Conservation (phyloP, 495 filamentous ascomycete genomes). For the Pyrenopolyporus hunteri region DNA sequence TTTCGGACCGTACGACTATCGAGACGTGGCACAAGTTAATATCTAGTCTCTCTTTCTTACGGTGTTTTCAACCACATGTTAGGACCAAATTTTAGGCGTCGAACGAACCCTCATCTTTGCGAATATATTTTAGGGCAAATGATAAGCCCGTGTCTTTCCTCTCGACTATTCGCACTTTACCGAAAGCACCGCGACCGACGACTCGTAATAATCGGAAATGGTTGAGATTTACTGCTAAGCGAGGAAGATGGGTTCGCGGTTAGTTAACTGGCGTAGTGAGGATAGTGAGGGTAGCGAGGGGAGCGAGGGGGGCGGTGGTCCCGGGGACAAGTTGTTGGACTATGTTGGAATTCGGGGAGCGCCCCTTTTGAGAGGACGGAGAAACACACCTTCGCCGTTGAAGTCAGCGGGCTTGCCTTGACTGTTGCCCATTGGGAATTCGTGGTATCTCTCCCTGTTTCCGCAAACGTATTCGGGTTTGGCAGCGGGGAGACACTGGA, state of each 20-base stretch:
- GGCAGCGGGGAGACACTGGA: slow-evolving; percentile 19
- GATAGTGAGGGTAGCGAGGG: slow-evolving; percentile 13
- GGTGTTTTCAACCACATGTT: not conserved
- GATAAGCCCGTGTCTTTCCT: slow-evolving; percentile 89
- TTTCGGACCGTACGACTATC: slow-evolving; percentile 93
- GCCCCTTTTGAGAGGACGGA: slow-evolving; percentile 4
- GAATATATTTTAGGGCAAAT: slow-evolving; percentile 97
- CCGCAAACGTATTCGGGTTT: slow-evolving; percentile 13
- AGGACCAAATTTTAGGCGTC: not conserved
- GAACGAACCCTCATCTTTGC: slow-evolving; percentile 95
- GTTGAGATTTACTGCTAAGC: slow-evolving; percentile 82
- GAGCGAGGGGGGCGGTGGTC: not conserved
- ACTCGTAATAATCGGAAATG: slow-evolving; percentile 95
- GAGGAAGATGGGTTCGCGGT: slow-evolving; percentile 14
- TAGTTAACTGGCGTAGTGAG: slow-evolving; percentile 22
- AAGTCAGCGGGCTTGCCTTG: slow-evolving; percentile 92
- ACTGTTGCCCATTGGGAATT: slow-evolving; percentile 80
- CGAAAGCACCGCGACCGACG: slow-evolving; percentile 96
- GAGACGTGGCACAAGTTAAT: slow-evolving; percentile 13
- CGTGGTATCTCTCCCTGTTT: slow-evolving; percentile 4
- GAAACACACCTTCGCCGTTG: slow-evolving; percentile 84
- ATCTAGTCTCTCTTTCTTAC: slow-evolving; percentile 1
- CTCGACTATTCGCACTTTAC: slow-evolving; percentile 98
- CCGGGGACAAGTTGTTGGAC: too few species aligned
- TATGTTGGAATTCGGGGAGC: not conserved